Evolutionary conservation across 139 green algal genomes (phyloP).

Genomic region (Coccomyxa sp.): DNA sequence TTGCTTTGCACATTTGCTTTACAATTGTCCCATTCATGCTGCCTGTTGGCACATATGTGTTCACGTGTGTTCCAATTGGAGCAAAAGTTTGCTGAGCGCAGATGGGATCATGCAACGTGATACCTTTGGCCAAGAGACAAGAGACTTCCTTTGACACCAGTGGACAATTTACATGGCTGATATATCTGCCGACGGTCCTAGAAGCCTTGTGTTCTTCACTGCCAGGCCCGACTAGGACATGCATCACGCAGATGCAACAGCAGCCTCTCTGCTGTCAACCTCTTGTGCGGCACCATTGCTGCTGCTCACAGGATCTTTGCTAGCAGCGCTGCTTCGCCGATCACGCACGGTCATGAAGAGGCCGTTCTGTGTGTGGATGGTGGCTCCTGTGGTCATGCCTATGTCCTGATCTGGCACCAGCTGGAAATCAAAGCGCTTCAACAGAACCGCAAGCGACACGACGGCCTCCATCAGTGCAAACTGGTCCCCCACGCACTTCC

Average conservation of each 20-base stretch:
- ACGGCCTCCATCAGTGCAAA: slow-evolving; percentile 95
- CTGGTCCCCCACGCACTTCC: slow-evolving; percentile 95
- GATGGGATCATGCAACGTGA: too few relatives aligned
- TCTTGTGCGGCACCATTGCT: not conserved
- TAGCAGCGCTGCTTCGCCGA: slow-evolving; percentile 16
- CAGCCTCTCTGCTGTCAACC: not conserved
- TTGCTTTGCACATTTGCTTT: too few relatives aligned
- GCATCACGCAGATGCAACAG: not conserved
- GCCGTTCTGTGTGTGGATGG: slow-evolving; percentile 87
- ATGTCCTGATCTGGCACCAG: slow-evolving; percentile 75
- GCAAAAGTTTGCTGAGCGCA: too few relatives aligned
- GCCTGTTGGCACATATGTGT: too few relatives aligned
- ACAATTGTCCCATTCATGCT: too few relatives aligned
- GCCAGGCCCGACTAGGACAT: too few relatives aligned
- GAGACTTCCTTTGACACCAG: too few relatives aligned
- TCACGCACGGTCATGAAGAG: slow-evolving; percentile 76
- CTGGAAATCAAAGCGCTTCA: slow-evolving; percentile 78
- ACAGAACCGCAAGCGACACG: slow-evolving; percentile 72
- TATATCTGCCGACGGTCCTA: too few relatives aligned
- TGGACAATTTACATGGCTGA: too few relatives aligned
- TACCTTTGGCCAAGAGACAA: too few relatives aligned
- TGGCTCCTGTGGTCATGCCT: slow-evolving; percentile 94
- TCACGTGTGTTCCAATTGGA: too few relatives aligned
- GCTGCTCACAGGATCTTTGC: not conserved
- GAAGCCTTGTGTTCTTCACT: too few relatives aligned